Evolutionary conservation across 148 eudicot species (phyloP).

Genomic region (Fallopia convolvulus): DNA sequence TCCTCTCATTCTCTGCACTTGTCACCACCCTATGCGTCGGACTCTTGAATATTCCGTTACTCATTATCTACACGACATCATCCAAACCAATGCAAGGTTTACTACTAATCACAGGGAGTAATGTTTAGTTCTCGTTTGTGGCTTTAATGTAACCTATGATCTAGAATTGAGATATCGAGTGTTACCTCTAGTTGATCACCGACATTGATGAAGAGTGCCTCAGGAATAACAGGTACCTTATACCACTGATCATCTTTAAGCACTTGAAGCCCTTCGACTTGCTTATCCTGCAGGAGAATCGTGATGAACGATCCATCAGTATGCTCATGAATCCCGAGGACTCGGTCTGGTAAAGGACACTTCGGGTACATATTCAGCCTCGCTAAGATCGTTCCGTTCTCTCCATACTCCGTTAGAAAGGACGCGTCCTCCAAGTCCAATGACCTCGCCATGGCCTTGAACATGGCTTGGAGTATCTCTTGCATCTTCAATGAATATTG

Average conservation of each 20-base stretch:
- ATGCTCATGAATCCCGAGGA: constrained; percentile 34
- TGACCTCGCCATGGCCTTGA: constrained; percentile 29
- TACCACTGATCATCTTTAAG: constrained; percentile 39
- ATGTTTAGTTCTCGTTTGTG: not conserved
- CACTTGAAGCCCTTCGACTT: constrained; percentile 43
- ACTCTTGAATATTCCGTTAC: constrained; percentile 44
- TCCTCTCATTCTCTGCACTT: constrained; percentile 28
- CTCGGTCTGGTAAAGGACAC: constrained; percentile 32
- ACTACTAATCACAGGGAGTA: too few relatives aligned
- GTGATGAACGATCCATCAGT: constrained; percentile 32
- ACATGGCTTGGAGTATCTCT: constrained; percentile 6
- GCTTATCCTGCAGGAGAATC: constrained; percentile 33
- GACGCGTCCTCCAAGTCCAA: constrained; percentile 25
- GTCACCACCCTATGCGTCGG: constrained; percentile 48
- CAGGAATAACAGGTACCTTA: constrained; percentile 27
- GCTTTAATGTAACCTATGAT: not conserved
- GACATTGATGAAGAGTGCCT: constrained; percentile 35
- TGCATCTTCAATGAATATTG: constrained; percentile 22
- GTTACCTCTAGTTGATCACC: constrained; percentile 57
- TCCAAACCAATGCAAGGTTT: not conserved
- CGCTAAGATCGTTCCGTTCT: constrained; percentile 11
- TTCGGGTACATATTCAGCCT: constrained; percentile 42
- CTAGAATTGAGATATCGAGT: not conserved
- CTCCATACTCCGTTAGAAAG: constrained; percentile 32
- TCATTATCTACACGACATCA: constrained; percentile 30